phyloP scores from a whole-genome alignment of 352 stramenopile species.

The Phytopythium kandeliae region DNA sequence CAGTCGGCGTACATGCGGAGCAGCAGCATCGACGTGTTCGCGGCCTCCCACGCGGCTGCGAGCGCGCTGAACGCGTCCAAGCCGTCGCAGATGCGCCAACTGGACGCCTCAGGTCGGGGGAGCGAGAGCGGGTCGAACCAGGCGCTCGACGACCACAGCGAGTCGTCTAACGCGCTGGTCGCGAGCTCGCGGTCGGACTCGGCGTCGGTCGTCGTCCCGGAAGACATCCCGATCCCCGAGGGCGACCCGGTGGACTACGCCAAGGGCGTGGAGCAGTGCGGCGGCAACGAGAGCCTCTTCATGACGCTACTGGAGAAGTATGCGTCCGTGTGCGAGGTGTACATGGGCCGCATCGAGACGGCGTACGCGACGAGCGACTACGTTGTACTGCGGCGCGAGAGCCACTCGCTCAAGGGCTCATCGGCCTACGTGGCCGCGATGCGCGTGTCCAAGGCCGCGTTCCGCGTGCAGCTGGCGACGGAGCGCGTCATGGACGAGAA shows the following conservation, averaged over 20 bases:
- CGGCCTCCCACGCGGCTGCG: slow-evolving; percentile 3
- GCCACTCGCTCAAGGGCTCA: slow-evolving; percentile 85
- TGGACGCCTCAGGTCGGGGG: neutral
- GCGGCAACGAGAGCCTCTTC: slow-evolving; percentile 77
- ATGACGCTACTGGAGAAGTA: slow-evolving; percentile 82
- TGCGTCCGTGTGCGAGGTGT: slow-evolving; percentile 56
- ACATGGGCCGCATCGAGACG: slow-evolving; percentile 71
- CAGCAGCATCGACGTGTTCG: slow-evolving; percentile 3
- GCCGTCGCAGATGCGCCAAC: slow-evolving; percentile 4
- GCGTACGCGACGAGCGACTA: slow-evolving; percentile 49
- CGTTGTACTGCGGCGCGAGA: slow-evolving; percentile 61
- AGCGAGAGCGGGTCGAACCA: slow-evolving; percentile 18
- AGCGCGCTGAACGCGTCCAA: slow-evolving; percentile 6
- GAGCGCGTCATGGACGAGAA: slow-evolving; percentile 69
- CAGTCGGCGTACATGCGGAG: slow-evolving; percentile 8
- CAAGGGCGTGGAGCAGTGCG: slow-evolving; percentile 75
- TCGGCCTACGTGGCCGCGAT: slow-evolving; percentile 81
- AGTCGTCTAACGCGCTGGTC: slow-evolving; percentile 17
- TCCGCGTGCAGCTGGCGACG: slow-evolving; percentile 70
- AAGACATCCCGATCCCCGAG: slow-evolving; percentile 71
- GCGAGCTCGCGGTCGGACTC: slow-evolving; percentile 38
- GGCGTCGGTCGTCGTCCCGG: slow-evolving; percentile 30
- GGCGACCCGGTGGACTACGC: slow-evolving; percentile 80
- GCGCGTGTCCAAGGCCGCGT: slow-evolving; percentile 77
- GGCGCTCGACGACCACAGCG: slow-evolving; percentile 12